Evolutionary conservation across 176 grass and related monocot genomes (phyloP), one percentile per base, ranked within the genome.

Genomic region (Lolium perenne): DNA sequence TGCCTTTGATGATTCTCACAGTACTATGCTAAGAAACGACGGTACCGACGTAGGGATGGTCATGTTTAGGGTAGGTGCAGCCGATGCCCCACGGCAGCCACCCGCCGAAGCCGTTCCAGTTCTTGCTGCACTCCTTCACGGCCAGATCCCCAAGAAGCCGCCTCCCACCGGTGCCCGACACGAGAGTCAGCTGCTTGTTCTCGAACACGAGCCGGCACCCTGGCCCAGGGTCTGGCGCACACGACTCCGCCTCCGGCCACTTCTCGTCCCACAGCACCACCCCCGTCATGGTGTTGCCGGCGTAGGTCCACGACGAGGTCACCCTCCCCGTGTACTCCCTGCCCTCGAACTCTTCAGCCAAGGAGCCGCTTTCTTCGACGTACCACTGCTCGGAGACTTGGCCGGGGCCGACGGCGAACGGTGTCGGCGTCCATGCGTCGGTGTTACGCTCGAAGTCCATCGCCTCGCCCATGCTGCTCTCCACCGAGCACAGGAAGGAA

Each of bases 111-210:
- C 60, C 72, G 22, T 74, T 25, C 71, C 71, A 50, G 43, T 74
- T 21, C 11, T 21, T 74, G 71, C 72, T 75, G 47, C 72, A 75
- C 47, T 75, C 72, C 72, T 75, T 75, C 22, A 75, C 72, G 72
- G 72, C 21, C 5, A 75, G 22, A 23, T 75, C 72, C 6, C 72
- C 72, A 6, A 75, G 47, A 46, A 75, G 21, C 21, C 47, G 14
- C 47, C 72, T 53, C 72, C 12, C 0, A 4, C 70, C n/a, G 4
- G 8, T 12, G 10, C 43, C 43, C 1, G 56, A 13, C 8, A 64
- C 2, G 21, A 65, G 6, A n/a, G 9, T 15, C 41, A 64, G 12
- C 78, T 58, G 40, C 38, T 48, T 73, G 70, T 73, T 73, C 70
- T 48, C 43, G n/a, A 76, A 76, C 48, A 53, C 13, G 47, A 76